Base-by-base conservation (phyloP, 73 alveolate genomes). In the Tetrahymena malaccensis region DNA sequence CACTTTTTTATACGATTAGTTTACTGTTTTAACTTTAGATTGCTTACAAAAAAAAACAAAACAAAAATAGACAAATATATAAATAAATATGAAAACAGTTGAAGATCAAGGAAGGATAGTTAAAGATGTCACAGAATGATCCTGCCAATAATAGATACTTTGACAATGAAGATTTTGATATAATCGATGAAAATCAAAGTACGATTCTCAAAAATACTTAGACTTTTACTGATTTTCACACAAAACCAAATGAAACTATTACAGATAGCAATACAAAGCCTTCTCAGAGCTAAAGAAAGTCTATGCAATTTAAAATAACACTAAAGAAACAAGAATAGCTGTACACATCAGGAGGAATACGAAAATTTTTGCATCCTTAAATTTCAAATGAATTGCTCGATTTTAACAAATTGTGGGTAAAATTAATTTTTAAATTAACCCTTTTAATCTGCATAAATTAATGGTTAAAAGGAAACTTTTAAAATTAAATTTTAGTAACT, bases 141-240 rank as follows among this genome's bases (percentile, higher is more conserved):
- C 89, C 89, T 70, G 89, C 89, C 17, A 70, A 70, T n/a, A 70
- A 70, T 70, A 70, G 31, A 12, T 70, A 19, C 37, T 70, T 70
- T 31, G 89, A 70, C 37, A 70, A 70, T 25, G 89, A 85, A 43
- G 83, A 38, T 21, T 38, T 85, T 35, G 58, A 35, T 34, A 85
- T 85, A 27, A 85, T 85, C 6, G 55, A 35, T 38, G 94, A 85
- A 85, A 94, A 94, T 58, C 85, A 94, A 33, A 94, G 93, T 94
- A 83, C 96, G 19, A 31, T 33, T 56, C 40, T 70, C 11, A 83
- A 94, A 21, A 55, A 56, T n/a, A 70, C 94, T 11, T 55, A 43
- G 40, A 94, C 94, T 35, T 35, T 55, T 16, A 94, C 85, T 25
- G 93, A 94, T 94, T 35, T 43, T 83, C 35, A 93, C 33, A 58